Base-by-base conservation (phyloP, 805 yeast genomes). In the Teunomyces panamensis region DNA sequence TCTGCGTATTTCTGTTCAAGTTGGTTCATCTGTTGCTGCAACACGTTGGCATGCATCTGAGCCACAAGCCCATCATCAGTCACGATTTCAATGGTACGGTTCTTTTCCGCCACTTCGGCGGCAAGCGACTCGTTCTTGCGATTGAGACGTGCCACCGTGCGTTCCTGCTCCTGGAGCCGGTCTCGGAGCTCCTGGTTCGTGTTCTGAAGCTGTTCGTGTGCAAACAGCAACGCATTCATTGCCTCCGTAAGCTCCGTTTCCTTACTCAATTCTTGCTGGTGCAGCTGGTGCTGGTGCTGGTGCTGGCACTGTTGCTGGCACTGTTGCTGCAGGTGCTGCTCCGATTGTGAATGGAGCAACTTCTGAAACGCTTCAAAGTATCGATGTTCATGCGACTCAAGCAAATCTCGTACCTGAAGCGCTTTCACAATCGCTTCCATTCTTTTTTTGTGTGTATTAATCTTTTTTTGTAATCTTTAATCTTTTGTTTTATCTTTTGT, bases 41-140 rank as follows among this genome's bases (percentile, higher is more conserved):
- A 56, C 26, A 81, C 72, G 49, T 78, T 79, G 30, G 71, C 68
- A 57, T 85, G 90, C 35, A 88, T 81, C 55, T 77, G 79, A 30
- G 68, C 56, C 45, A 80, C 78, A 50, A 87, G 69, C 27, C 84
- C 68, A 56, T 87, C 94, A 57, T 88, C 91, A 49, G 84, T 84
- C 37, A 84, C 62, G 29, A 75, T 67, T 50, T 81, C 87, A 14
- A 83, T 74, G 4, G 83, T 75, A 53, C 76, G 76, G 45, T 81
- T 75, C 62, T 82, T 83, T 50, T 71, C 76, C n/a, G 52, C 52
- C 4, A 73, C 51, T 42, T 69, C 73, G 35, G 59, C 49, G 6
- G 52, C 54, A 42, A 70, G 49, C 29, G 55, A 54, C 10, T 53
- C 56, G 10, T 71, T 49, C 36, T 57, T 61, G 4, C 35, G 42